Evolutionary conservation across 257 asterid genomes (phyloP), one percentile per base, ranked within the genome.

Genomic region (Eucommia ulmoides): DNA sequence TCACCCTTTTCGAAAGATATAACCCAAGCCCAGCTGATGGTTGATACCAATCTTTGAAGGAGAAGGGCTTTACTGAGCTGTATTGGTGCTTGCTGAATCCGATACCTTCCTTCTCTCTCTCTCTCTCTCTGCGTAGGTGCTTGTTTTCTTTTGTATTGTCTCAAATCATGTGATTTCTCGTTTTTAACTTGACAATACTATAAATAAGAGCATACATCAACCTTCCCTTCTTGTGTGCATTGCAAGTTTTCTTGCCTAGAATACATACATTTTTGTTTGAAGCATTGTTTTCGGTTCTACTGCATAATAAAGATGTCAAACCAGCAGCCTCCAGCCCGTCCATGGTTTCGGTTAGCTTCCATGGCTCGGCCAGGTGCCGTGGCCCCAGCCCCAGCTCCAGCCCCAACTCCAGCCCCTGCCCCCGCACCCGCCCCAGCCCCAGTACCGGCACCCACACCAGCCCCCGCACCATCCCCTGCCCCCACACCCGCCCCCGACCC

Each of bases 251-350:
- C 15, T 10, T 42, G 3, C 7, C 4, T 35, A 2, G 15, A 2
- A 18, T 42, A 42, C 3, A 18, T 18, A 42, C 6, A 42, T 42
- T 38, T 51, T 8, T 19, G 23, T 25, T 35, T 24, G 23, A 15
- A 22, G 19, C 19, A 33, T 23, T 35, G 33, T 33, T 46, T 12
- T 33, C 2, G 23, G 18, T 20, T 1, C 33, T 29, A 8, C 18
- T 17, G 20, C 22, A 9, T 14, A 20, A 15, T 21, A 16, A 22
- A 22, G 29, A 57, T 57, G 62, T 54, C 53, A 38, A 49, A 55
- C 55, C 63, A 58, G 51, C 63, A 58, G 20, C 62, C 2, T 22
- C 45, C 48, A 15, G n/a, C 55, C 24, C 63, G 56, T 23, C 63
- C 63, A 50, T 49, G 35, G 56, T 58, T 49, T 33, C 55, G 63